Percentiles rank a stretch among this genome's conserved stretches.
Evolutionary conservation across 805 yeast species (phyloP).

Genomic region (Starmerella vaccinii): DNA sequence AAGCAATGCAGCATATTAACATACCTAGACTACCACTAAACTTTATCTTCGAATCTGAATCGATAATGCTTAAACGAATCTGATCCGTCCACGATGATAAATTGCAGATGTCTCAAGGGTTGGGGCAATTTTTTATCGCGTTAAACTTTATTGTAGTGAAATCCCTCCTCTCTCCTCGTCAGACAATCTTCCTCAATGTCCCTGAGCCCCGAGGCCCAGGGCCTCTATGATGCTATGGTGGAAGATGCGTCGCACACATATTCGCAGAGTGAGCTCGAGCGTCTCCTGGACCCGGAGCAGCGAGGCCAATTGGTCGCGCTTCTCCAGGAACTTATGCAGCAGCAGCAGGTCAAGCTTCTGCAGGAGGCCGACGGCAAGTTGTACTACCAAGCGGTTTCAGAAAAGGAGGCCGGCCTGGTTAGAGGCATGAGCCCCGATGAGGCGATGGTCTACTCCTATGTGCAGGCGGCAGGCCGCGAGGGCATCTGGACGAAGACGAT

Average conservation of each 20-base stretch:
- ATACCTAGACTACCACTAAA: no score
- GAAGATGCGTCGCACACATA: slow-evolving; percentile 41
- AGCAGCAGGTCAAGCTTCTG: slow-evolving; percentile 56
- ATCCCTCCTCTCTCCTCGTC: no score
- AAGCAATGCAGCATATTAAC: no score
- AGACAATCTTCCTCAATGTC: not conserved
- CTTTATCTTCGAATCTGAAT: no score
- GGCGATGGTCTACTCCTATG: slow-evolving; percentile 79
- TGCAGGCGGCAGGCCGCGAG: slow-evolving; percentile 86
- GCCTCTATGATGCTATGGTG: slow-evolving; percentile 57
- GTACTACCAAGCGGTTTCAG: slow-evolving; percentile 64
- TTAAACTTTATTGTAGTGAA: no score
- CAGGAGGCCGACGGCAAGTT: slow-evolving; percentile 49
- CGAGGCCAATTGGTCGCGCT: slow-evolving; percentile 35
- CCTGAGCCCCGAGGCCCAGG: slow-evolving; percentile 35
- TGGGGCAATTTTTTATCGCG: no score
- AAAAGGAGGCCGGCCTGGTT: slow-evolving; percentile 65
- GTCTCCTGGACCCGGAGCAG: slow-evolving; percentile 37
- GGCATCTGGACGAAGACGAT: slow-evolving; percentile 94
- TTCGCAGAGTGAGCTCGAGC: slow-evolving; percentile 59
- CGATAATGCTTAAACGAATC: no score
- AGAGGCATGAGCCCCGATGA: slow-evolving; percentile 77
- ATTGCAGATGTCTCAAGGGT: no score
- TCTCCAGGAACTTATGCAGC: slow-evolving; percentile 41
- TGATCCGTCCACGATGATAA: no score